Conservation (phyloP, 306 rosid genomes). For the Ormosia semicastrata region DNA sequence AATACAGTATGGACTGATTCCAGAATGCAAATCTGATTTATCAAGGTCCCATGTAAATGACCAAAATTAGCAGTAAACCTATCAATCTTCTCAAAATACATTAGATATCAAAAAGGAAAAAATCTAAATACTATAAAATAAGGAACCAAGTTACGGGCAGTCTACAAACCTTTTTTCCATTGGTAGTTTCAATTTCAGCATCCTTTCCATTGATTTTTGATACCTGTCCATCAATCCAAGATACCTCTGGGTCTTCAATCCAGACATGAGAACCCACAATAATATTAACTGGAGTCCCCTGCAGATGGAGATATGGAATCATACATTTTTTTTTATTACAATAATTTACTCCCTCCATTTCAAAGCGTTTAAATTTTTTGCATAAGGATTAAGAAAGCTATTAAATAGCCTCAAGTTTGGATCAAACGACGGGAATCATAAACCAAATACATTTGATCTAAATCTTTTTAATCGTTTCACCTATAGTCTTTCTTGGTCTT, state of each 20-base stretch:
- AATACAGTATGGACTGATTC: neutral
- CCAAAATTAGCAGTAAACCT: conserved; percentile 5
- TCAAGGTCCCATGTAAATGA: neutral
- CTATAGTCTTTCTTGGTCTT: too few species aligned
- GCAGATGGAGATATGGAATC: conserved; percentile 35
- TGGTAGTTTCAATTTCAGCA: conserved; percentile 69
- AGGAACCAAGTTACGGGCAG: conserved; percentile 13
- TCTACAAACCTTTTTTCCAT: conserved; percentile 71
- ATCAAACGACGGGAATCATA: too few species aligned
- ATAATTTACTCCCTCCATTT: neutral
- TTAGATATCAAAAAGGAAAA: conserved; percentile 11
- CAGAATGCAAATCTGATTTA: conserved; percentile 14
- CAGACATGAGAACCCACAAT: conserved; percentile 96
- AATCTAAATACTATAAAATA: neutral
- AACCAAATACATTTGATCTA: too few species aligned
- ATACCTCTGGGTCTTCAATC: conserved; percentile 76
- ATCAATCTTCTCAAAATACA: neutral
- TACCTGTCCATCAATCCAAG: conserved; percentile 87
- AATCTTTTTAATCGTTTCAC: too few species aligned
- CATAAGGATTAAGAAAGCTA: neutral
- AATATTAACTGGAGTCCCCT: conserved; percentile 94
- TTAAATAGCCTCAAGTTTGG: neutral
- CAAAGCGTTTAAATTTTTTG: too few species aligned
- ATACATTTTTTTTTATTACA: neutral
- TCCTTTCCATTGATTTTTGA: conserved; percentile 74